Evolutionary conservation across 1,284 basidiomycete species (phyloP).

Genomic region (Pseudozyma sp.): DNA sequence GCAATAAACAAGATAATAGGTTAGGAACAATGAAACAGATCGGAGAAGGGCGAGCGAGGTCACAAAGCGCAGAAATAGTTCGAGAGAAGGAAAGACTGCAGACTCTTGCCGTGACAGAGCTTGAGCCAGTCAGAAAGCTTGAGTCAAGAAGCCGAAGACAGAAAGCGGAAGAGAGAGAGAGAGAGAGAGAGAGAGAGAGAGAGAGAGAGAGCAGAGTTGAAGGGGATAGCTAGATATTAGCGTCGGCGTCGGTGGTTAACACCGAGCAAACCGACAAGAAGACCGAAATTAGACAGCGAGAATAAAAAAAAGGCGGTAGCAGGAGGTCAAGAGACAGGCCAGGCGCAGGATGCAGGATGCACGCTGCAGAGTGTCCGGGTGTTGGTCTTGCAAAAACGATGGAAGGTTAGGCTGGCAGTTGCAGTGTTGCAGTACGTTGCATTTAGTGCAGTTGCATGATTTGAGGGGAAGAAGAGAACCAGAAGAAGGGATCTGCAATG

Average conservation of each 20-base stretch:
- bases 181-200: constrained; percentile 4
- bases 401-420: not conserved
- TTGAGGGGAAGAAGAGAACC: not conserved
- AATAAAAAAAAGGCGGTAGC: not conserved
- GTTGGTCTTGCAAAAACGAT: not conserved
- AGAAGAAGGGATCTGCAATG: constrained; percentile 5
- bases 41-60: not conserved
- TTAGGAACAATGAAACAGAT: not conserved
- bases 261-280: constrained; percentile 1
- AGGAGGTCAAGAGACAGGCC: not conserved
- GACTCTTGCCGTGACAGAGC: too few species aligned
- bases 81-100: not conserved
- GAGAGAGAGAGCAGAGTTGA: not conserved
- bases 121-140: too few species aligned
- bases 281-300: not conserved
- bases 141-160: not conserved
- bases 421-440: not conserved
- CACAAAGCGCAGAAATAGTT: not conserved
- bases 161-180: constrained; percentile 1
- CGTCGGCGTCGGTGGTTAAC: constrained; percentile 9
- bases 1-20: not conserved
- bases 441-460: not conserved
- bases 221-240: not conserved
- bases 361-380: not conserved
- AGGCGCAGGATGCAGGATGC: too few species aligned